Base-by-base conservation (phyloP, 148 eudicot species). In the Rhododendron griersonianum region DNA sequence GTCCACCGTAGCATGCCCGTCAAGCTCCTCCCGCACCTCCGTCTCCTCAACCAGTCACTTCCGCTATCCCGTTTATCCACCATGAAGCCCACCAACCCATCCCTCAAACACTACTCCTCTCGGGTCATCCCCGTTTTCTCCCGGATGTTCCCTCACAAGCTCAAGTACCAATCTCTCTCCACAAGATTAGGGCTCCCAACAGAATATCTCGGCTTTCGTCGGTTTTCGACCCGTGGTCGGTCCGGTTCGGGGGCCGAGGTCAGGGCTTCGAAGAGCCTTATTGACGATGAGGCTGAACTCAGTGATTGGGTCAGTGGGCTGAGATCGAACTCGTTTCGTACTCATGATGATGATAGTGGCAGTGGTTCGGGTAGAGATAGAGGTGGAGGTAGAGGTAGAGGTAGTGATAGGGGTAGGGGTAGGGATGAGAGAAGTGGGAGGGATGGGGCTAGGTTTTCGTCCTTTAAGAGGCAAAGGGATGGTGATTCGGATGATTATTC, bases 271-370 rank as follows among this genome's bases (percentile, higher is more conserved):
- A 94, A 91, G 91, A 97, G 96, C 76, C 83, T 97, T 85, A 86
- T 93, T 87, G 99, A 94, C 77, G 99, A 95, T 71, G 98, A 97
- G 78, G 95, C 95, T 59, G 99, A 93, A 51, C 82, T 95, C 59
- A 94, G 93, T 84, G 89, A 92, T 73, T 95, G 98, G 99, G 98
- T 95, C 53, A 91, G 92, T 88, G 98, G 90, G 84, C 63, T 97
- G 91, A 87, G 90, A 82, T 92, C 98, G 39, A 86, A 87, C 30
- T 91, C 95, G 9, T 88, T 88, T 83, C 86, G 81, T 71, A 86
- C 93, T 39, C 90, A 90, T 69, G 92, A 91, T 51, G 92, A 89
- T 75, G 89, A 75, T 19, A 79, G 19, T 35, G 88, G 61, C 25
- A 75, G 83, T 25, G 44, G 16, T 65, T 14, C 81, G 33, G 88